Conservation (phyloP, 768 basidiomycete species). For the Boletus vinaceobasis region DNA sequence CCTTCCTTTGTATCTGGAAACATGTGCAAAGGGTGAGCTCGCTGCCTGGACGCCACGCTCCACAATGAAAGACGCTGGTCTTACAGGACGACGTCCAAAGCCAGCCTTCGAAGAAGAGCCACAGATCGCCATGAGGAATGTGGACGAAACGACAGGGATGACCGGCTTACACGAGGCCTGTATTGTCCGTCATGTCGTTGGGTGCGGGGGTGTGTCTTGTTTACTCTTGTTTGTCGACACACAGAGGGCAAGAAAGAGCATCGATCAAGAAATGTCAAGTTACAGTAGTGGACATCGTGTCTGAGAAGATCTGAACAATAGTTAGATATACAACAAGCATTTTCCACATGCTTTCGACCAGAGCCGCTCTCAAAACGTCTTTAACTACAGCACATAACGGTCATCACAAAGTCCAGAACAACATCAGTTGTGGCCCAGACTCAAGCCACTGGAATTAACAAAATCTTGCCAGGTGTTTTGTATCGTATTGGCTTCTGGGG, state of each 20-base stretch:
- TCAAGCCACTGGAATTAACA: conserved; percentile 36
- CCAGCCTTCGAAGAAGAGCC: conserved; percentile 50
- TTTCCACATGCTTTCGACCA: neutral
- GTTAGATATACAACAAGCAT: conserved; percentile 18
- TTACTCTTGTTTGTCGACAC: conserved; percentile 22
- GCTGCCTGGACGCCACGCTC: conserved; percentile 6
- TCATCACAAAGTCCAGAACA: conserved; percentile 6
- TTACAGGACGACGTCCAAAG: conserved; percentile 46
- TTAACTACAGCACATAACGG: conserved; percentile 6
- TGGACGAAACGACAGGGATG: neutral
- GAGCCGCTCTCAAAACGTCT: conserved; percentile 7
- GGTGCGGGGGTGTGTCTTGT: conserved; percentile 7
- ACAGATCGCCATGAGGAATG: conserved; percentile 50
- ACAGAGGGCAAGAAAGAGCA: neutral
- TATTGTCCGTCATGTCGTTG: conserved; percentile 3
- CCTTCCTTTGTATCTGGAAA: conserved; percentile 51
- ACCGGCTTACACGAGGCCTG: neutral
- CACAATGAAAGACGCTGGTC: neutral
- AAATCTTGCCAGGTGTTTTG: conserved; percentile 65
- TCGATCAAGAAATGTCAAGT: conserved; percentile 16
- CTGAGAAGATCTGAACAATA: conserved; percentile 4
- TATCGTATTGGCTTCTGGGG: conserved; percentile 57
- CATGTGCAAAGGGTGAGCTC: conserved; percentile 14
- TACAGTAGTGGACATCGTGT: conserved; percentile 15
- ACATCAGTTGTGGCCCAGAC: conserved; percentile 14